Evolutionary conservation across 2,329 filamentous ascomycete species (phyloP), one percentile per base, ranked within the genome.

Genomic region (Fusarium keratoplasticum): DNA sequence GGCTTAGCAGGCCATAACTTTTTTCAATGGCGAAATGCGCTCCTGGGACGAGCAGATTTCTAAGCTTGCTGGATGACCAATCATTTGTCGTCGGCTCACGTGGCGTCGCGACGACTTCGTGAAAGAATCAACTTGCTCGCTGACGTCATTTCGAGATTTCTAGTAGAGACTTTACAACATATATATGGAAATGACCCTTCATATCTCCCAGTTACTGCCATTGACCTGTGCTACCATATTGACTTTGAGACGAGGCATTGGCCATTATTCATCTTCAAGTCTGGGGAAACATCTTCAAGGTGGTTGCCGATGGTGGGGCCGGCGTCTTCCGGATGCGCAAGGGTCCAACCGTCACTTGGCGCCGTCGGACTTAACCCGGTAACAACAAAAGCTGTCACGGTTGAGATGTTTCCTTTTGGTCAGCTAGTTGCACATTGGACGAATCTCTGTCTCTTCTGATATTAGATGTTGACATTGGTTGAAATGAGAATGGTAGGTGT

Each of bases 61-160:
- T 81, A 80, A 81, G 79, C 78, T 66, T 40, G 35, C 16, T 18
- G 31, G 68, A 72, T 77, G 77, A 78, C 79, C 79, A 80, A 80
- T 80, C 78, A 77, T 65, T 76, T 61, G 60, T 55, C 59, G 54
- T 18, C 14, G 22, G 40, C 75, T 81, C 79, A 81, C 78, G 79
- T 81, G 79, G 65, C 36, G 62, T 71, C 75, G 75, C 64, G 76
- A 71, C 29, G 62, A 55, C 66, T 75, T 79, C 70, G 73, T 66
- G 71, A 69, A 55, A 29, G 16, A 61, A 59, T 40, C 33, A 22
- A 71, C 59, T 65, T 57, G 47, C 64, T 69, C 18, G 29, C 67
- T 80, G 77, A 80, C 79, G 77, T 80, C 77, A 80, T 77, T 72
- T 71, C 14, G 29, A 14, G 27, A 54, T 42, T n/a, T 33, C 6